Percentiles rank a stretch among this genome's conserved stretches.
phyloP scores from a whole-genome alignment of 2,329 filamentous ascomycete genomes.

The Cadophora sp. region DNA sequence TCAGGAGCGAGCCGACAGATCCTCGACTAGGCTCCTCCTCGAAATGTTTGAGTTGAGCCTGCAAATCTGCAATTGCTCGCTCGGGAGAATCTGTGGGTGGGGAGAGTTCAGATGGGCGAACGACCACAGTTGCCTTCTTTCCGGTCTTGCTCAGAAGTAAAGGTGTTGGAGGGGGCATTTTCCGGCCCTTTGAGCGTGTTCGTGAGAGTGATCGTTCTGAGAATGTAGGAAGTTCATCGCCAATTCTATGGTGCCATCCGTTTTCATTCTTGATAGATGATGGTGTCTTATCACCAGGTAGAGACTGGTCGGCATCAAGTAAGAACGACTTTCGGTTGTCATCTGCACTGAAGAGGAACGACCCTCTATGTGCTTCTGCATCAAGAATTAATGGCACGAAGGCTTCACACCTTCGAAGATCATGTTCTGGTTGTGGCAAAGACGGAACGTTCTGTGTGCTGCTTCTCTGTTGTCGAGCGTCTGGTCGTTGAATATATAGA shows the following conservation, averaged over 20 bases:
- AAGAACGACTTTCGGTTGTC: conserved; percentile 41
- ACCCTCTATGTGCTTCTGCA: conserved; percentile 35
- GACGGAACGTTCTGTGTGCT: conserved; percentile 11
- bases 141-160: conserved; percentile 54
- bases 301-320: conserved; percentile 40
- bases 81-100: conserved; percentile 40
- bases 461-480: conserved; percentile 7
- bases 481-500: conserved; percentile 47
- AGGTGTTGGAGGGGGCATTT: conserved; percentile 62
- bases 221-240: conserved; percentile 64
- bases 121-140: conserved; percentile 51
- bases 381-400: conserved; percentile 56
- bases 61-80: conserved; percentile 41
- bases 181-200: conserved; percentile 52
- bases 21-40: conserved; percentile 38
- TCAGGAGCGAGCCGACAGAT: conserved; percentile 40
- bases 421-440: conserved; percentile 7
- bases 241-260: conserved; percentile 62
- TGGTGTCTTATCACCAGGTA: conserved; percentile 30
- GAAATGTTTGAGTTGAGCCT: conserved; percentile 42
- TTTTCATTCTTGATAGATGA: conserved; percentile 19
- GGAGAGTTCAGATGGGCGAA: conserved; percentile 46
- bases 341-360: conserved; percentile 34
- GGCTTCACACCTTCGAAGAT: conserved; percentile 43
- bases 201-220: conserved; percentile 57